These are phyloP conservation scores for Penstemon eatonii DNA, from an alignment of 257 asterid genomes.

Conservation along the genomic window DNA sequence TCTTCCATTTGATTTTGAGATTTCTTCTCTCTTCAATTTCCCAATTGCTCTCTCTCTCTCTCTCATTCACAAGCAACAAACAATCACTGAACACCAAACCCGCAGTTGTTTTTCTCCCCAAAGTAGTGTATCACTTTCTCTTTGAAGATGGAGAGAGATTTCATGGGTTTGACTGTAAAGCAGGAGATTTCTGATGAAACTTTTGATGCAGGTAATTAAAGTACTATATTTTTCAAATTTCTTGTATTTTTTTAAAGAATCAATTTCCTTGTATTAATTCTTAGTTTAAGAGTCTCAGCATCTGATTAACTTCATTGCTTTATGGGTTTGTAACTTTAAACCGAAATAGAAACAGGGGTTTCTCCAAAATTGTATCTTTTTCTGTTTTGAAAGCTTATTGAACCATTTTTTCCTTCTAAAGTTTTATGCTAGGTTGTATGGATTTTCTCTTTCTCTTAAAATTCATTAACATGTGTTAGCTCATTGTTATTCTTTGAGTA, in stretches of 20 bases:
- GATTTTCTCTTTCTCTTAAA: not conserved
- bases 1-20: slow-evolving; percentile 1
- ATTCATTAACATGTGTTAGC: not conserved
- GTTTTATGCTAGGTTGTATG: too few relatives aligned
- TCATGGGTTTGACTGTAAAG: slow-evolving; percentile 72
- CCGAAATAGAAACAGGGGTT: too few relatives aligned
- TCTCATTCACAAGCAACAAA: slow-evolving; percentile 22
- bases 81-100: slow-evolving; percentile 9
- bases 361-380: too few relatives aligned
- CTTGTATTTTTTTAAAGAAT: too few relatives aligned
- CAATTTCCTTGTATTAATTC: too few relatives aligned
- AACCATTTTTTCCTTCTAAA: too few relatives aligned
- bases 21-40: slow-evolving; percentile 7
- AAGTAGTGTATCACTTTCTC: not conserved
- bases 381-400: too few relatives aligned
- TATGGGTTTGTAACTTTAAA: too few relatives aligned
- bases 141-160: slow-evolving; percentile 64
- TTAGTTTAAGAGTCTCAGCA: too few relatives aligned
- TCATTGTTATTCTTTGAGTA: slow-evolving; percentile 10
- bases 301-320: too few relatives aligned
- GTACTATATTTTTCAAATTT: too few relatives aligned
- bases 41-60: slow-evolving; percentile 33
- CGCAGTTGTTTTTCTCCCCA: slow-evolving; percentile 12
- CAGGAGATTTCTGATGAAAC: slow-evolving; percentile 53
- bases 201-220: slow-evolving; percentile 47